A percentile compares a stretch with the other conserved stretches of the same genome.
Evolutionary conservation across 2,329 filamentous ascomycete species (phyloP).

Genomic region (Verticillium longisporum): DNA sequence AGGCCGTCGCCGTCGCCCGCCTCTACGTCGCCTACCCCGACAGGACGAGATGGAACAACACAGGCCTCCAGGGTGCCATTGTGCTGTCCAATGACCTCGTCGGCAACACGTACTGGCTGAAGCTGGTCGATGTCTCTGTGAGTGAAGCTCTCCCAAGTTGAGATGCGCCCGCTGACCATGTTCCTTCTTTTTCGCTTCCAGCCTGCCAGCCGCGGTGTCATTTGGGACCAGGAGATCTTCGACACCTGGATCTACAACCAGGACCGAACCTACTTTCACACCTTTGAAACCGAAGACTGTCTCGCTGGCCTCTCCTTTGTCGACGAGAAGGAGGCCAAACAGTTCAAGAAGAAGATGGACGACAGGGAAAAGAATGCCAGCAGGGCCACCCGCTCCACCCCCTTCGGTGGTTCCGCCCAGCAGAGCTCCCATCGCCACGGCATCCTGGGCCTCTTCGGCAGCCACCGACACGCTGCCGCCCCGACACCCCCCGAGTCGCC

Average conservation of each 20-base stretch:
- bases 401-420: constrained; percentile 53
- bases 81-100: constrained; percentile 92
- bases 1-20: constrained; percentile 85
- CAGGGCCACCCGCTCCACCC: constrained; percentile 74
- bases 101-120: constrained; percentile 94
- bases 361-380: constrained; percentile 93
- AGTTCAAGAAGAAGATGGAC: constrained; percentile 95
- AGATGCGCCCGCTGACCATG: no score
- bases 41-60: constrained; percentile 83
- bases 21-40: constrained; percentile 91
- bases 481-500: constrained; percentile 53
- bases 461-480: constrained; percentile 53
- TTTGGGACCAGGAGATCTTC: constrained; percentile 98
- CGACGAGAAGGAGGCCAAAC: constrained; percentile 95
- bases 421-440: constrained; percentile 35
- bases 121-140: constrained; percentile 94
- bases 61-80: constrained; percentile 83
- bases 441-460: constrained; percentile 54
- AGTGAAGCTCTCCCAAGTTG: constrained; percentile 23
- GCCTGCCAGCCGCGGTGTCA: constrained; percentile 73
- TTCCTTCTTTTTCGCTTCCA: constrained; percentile 25
- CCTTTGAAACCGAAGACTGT: constrained; percentile 91
- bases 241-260: constrained; percentile 94
- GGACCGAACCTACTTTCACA: constrained; percentile 95
- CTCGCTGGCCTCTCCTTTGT: constrained; percentile 85